Base-by-base conservation (phyloP, 257 asterid species). In the Nicotiana sylvestris region DNA sequence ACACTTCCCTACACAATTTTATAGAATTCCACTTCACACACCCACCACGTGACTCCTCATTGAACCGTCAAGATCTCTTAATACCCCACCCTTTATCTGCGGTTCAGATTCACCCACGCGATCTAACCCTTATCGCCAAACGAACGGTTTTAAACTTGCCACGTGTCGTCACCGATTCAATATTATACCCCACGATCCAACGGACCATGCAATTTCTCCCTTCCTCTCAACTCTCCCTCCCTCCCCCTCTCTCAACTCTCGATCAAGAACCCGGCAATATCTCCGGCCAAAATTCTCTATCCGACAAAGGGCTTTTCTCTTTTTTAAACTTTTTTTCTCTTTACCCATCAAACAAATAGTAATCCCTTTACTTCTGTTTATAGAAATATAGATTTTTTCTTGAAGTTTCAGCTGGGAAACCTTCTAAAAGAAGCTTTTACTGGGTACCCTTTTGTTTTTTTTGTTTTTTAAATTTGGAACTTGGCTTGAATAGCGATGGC, bases 181-280 rank as follows among this genome's bases (percentile, higher is more conserved):
- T 72, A 72, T 72, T 72, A 72, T 72, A 72, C 79, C 79, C 61
- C 79, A 72, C 37, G 61, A 72, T 72, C 79, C 79, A 27, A 74
- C 79, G 79, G 79, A 74, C 37, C 79, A 3, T 74, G 79, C 79
- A 74, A 13, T 74, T 72, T 49, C 53, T 33, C 27, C 16, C 9
- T 33, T 33, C 15, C 49, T 10, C 35, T 2, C 58, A 13, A 9
- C 35, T 12, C 78, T 25, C 12, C 13, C 15, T 21, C 37, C 60
- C 18, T 46, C 4, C 21, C 77, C 4, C 55, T 8, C 1, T 18
- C 18, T 9, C 9, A 67, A 35, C 25, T 35, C 29, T 67, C 16
- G 53, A 3, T 37, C 18, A 16, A 68, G 6, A 37, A 29, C 32
- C 56, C 13, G 55, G n/a, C 5, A 35, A 18, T 4, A 18, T 35